Evolutionary conservation across 768 basidiomycete species (phyloP), one percentile per base, ranked within the genome.

Genomic region (Panaeolus cyanescens): DNA sequence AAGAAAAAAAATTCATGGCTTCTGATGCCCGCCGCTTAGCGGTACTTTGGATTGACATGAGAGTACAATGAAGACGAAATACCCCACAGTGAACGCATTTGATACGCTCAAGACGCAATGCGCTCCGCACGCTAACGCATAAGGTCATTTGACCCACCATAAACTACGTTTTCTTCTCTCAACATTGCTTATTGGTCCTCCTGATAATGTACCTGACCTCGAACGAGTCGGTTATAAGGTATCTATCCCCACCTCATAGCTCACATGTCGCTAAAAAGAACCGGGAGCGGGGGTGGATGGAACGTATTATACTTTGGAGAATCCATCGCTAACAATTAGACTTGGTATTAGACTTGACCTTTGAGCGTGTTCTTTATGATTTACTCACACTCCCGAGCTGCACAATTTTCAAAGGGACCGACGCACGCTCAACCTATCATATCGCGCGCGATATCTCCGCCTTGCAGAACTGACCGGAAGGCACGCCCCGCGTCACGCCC

Each of bases 341-440:
- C 45, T 50, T 50, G 30, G 22, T 50, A 28, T 50, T 50, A 50
- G 25, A 50, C 22, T 50, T 50, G 45, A 50, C 4, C 6, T 28
- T 50, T 34, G 33, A 34, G 13, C n/a, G n/a, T n/a, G n/a, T 7
- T 34, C 25, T 50, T 15, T 15, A 28, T 1, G 13, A 50, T 50
- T 50, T 50, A 50, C 45, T 20, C 45, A 50, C 45, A 50, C 45
- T 50, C 45, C 45, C 45, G 45, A 50, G 45, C 25, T 50, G 22
- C 22, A 50, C 45, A 50, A 50, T 50, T n/a, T 50, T 50, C 45
- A 50, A 50, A 50, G 25, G 25, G 45, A 50, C 45, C 45, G 45
- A 50, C 45, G n/a, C n/a, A 20, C 9, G 22, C 25, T 6, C 10
- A 28, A 15, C 45, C 45, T 50, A 50, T 50, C 45, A 50, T 5